Conservation (phyloP, 345 rosid genomes). For the Populus deltoides region DNA sequence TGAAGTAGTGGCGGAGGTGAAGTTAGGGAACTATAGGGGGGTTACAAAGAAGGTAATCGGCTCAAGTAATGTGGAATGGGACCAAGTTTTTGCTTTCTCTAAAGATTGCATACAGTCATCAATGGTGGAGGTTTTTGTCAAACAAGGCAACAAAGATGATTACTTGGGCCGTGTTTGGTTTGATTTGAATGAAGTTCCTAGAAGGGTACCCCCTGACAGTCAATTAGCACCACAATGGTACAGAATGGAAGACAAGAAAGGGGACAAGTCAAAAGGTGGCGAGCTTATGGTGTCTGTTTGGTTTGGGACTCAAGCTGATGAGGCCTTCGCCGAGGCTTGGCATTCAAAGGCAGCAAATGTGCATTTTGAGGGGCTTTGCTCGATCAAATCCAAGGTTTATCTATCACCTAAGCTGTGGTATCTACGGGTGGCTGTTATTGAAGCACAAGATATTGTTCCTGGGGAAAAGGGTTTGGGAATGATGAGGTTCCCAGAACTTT, state of each 20-base stretch:
- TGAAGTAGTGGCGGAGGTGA: constrained; percentile 60
- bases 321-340: constrained; percentile 73
- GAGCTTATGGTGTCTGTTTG: constrained; percentile 71
- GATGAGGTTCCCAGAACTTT: constrained; percentile 56
- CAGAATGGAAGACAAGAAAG: constrained; percentile 55
- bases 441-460: constrained; percentile 61
- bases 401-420: constrained; percentile 76
- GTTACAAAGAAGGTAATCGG: constrained; percentile 45
- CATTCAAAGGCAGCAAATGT: constrained; percentile 69
- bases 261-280: constrained; percentile 40
- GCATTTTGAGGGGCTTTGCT: constrained; percentile 53
- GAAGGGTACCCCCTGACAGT: constrained; percentile 72
- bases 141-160: constrained; percentile 56
- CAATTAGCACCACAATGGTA: constrained; percentile 75
- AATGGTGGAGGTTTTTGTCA: constrained; percentile 58
- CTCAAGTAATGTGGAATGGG: constrained; percentile 46
- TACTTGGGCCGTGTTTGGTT: constrained; percentile 62
- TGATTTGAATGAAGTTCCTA: constrained; percentile 61
- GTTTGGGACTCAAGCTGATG: constrained; percentile 83
- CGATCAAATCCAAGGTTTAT: constrained; percentile 66
- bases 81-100: constrained; percentile 74
- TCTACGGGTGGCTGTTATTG: constrained; percentile 56
- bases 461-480: constrained; percentile 44
- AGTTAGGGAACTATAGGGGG: constrained; percentile 65
- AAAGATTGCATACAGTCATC: constrained; percentile 77